Percentiles rank a stretch among this genome's conserved stretches.
These are phyloP conservation scores for Penicillium antarcticum DNA, from an alignment of 495 filamentous ascomycete genomes.

Conservation along the genomic window DNA sequence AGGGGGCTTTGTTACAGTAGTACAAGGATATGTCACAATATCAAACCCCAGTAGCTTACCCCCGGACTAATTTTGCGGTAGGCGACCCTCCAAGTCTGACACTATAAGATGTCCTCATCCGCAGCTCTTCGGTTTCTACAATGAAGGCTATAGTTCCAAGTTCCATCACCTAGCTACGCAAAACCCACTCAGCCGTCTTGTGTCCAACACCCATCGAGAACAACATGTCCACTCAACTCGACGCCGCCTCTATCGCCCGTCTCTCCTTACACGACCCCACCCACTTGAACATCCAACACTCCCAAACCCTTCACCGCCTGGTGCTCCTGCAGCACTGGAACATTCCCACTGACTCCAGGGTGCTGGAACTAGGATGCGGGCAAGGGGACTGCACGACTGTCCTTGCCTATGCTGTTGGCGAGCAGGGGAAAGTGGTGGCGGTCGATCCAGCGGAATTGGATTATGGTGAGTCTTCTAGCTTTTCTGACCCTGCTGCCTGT, in stretches of 20 bases:
- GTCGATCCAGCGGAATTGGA: constrained; percentile 48
- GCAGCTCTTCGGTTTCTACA: neutral
- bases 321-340: constrained; percentile 34
- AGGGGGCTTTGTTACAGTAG: neutral
- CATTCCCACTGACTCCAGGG: constrained; percentile 32
- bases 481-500: neutral
- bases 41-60: no score
- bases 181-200: neutral
- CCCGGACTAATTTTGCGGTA: no score
- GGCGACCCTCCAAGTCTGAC: no score
- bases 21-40: neutral
- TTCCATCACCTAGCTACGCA: constrained; percentile 4
- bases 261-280: constrained; percentile 22
- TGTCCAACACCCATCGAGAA: constrained; percentile 6
- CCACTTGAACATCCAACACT: constrained; percentile 27
- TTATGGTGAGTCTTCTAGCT: constrained; percentile 36
- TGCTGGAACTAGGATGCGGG: constrained; percentile 55
- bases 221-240: constrained; percentile 11
- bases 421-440: constrained; percentile 39
- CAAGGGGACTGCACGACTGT: constrained; percentile 49
- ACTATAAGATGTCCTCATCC: neutral
- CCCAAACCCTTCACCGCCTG: constrained; percentile 45
- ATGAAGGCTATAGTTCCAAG: constrained; percentile 6
- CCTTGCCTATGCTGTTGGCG: constrained; percentile 43
- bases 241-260: constrained; percentile 15